phyloP scores from a whole-genome alignment of 1,139 yeast genomes.

The Citeromyces hawaiiensis region DNA sequence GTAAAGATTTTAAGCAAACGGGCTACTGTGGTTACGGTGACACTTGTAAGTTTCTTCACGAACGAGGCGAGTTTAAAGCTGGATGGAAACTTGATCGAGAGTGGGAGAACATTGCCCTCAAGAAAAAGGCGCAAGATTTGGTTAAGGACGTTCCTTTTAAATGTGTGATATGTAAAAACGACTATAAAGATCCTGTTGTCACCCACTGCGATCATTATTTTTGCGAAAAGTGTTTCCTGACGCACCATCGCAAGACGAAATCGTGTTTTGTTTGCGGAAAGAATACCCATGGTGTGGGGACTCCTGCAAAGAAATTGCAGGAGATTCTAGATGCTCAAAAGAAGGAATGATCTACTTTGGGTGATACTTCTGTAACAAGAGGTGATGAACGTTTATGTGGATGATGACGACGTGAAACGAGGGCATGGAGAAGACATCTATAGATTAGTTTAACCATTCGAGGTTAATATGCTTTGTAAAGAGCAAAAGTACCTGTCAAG shows the following conservation, averaged over 20 bases:
- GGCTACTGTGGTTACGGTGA: slow-evolving; percentile 98
- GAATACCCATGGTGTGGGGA: slow-evolving; percentile 42
- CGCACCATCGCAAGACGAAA: slow-evolving; percentile 29
- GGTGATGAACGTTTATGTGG: no score
- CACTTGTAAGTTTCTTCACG: slow-evolving; percentile 89
- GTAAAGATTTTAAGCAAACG: slow-evolving; percentile 83
- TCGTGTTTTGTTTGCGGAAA: slow-evolving; percentile 44
- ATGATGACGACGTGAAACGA: no score
- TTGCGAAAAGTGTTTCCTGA: slow-evolving; percentile 52
- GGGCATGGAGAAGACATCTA: no score
- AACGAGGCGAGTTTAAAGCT: slow-evolving; percentile 73
- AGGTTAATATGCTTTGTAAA: no score
- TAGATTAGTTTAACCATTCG: no score
- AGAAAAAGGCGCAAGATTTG: slow-evolving; percentile 7
- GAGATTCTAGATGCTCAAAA: slow-evolving; percentile 8
- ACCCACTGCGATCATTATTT: slow-evolving; percentile 57
- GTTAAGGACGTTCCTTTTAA: slow-evolving; percentile 36
- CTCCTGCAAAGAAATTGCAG: slow-evolving; percentile 18
- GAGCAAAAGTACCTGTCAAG: no score
- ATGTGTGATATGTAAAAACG: slow-evolving; percentile 50
- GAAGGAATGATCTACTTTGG: no score
- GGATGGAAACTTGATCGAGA: slow-evolving; percentile 49
- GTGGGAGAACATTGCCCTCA: slow-evolving; percentile 39
- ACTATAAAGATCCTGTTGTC: slow-evolving; percentile 43
- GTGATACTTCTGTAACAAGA: no score